Percentiles rank a stretch among this genome's conserved stretches.
Conservation (phyloP, 2,329 filamentous ascomycete species). For the Claviceps sp. region DNA sequence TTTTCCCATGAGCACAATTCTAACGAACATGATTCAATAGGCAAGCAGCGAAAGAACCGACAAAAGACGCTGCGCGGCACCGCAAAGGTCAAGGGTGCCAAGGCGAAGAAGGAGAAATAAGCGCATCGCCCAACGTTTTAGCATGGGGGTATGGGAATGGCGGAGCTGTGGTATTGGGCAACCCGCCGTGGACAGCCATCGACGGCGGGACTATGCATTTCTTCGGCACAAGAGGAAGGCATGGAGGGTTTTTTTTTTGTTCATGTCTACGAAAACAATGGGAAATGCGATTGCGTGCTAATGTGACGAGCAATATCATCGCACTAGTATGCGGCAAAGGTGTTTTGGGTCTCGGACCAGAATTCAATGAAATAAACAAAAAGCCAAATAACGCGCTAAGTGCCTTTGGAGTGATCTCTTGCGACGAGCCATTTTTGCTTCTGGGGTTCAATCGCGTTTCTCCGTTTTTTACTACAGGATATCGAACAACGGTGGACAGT, state of each 20-base stretch:
- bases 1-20: too few relatives aligned
- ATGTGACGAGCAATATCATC: constrained; percentile 20
- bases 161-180: constrained; percentile 16
- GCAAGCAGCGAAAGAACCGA: constrained; percentile 99
- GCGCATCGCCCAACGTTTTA: constrained; percentile 25
- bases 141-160: constrained; percentile 17
- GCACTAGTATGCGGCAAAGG: constrained; percentile 31
- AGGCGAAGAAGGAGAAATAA: constrained; percentile 91
- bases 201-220: constrained; percentile 12
- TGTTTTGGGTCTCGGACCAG: constrained; percentile 28
- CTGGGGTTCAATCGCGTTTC: neutral
- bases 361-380: neutral
- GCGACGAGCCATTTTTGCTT: neutral
- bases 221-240: constrained; percentile 5
- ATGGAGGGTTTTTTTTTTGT: constrained; percentile 5
- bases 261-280: constrained; percentile 15
- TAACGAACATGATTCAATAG: constrained; percentile 36
- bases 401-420: neutral
- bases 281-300: constrained; percentile 7
- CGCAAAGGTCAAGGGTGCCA: constrained; percentile 93
- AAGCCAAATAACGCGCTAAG: neutral
- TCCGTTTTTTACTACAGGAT: neutral
- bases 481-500: too few relatives aligned
- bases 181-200: constrained; percentile 10
- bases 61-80: constrained; percentile 97